phyloP scores from a whole-genome alignment of 495 filamentous ascomycete species.

The Hypoxylon fuscum region DNA sequence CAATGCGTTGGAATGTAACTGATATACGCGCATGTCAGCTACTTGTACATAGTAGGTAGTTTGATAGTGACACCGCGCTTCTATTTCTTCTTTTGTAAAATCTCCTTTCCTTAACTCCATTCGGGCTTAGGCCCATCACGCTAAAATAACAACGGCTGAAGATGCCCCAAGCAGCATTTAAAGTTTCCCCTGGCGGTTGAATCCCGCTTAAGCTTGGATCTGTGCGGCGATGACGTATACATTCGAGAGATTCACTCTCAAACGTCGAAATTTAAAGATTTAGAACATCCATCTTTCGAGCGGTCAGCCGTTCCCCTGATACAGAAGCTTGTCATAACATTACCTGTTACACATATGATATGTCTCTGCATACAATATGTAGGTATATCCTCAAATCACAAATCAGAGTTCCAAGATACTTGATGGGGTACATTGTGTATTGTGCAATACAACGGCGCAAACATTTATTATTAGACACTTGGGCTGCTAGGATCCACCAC shows the following conservation, averaged over 20 bases:
- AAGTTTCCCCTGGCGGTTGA: conserved; percentile 25
- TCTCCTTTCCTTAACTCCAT: conserved; percentile 11
- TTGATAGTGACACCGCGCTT: conserved; percentile 19
- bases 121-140: conserved; percentile 12
- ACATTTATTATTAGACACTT: conserved; percentile 32
- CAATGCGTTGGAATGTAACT: too few relatives aligned
- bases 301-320: too few relatives aligned
- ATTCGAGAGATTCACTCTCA: not conserved
- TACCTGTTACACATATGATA: not conserved
- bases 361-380: not conserved
- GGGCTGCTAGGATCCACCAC: conserved; percentile 23
- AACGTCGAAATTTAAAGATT: not conserved
- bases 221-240: conserved; percentile 33
- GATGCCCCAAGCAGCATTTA: conserved; percentile 10
- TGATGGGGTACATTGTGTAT: too few relatives aligned
- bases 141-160: conserved; percentile 12
- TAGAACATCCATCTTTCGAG: too few relatives aligned
- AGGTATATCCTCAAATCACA: not conserved
- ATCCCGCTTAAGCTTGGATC: conserved; percentile 18
- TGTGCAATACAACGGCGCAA: not conserved
- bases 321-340: not conserved
- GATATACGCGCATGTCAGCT: too few relatives aligned
- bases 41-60: not conserved
- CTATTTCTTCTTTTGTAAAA: conserved; percentile 19
- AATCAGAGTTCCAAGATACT: not conserved